phyloP scores from a whole-genome alignment of 805 yeast species.

The Starmerella tilneyi region DNA sequence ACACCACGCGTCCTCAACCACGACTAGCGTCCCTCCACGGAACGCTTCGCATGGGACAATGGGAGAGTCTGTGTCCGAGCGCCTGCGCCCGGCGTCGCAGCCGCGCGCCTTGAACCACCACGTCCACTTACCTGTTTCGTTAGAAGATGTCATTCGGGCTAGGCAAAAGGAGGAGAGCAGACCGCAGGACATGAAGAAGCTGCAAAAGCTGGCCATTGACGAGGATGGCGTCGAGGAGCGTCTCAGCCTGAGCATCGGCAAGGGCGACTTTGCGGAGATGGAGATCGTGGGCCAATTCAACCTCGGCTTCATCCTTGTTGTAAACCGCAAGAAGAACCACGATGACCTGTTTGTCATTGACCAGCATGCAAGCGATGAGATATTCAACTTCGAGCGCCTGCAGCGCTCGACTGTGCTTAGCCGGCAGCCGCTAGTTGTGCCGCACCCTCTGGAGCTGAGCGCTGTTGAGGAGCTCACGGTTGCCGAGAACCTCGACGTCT shows the following conservation, averaged over 20 bases:
- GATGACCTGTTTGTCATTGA: conserved; percentile 75
- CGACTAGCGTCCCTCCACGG: too few species aligned
- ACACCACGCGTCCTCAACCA: too few species aligned
- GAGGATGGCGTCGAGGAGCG: conserved; percentile 46
- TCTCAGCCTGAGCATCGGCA: conserved; percentile 52
- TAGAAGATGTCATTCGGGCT: conserved; percentile 11
- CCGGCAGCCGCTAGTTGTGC: conserved; percentile 59
- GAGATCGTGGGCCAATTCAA: conserved; percentile 85
- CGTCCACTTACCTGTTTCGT: conserved; percentile 20
- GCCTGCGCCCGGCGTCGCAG: conserved; percentile 5
- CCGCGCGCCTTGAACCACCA: conserved; percentile 17
- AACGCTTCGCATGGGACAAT: too few species aligned
- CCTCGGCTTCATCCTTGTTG: conserved; percentile 81
- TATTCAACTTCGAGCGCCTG: conserved; percentile 71
- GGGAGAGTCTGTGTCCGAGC: too few species aligned
- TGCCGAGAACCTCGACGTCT: conserved; percentile 46
- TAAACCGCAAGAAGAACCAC: conserved; percentile 32
- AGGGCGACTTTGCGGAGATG: conserved; percentile 67
- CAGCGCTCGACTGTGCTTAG: conserved; percentile 48
- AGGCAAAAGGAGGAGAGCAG: conserved; percentile 3
- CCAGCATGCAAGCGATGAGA: conserved; percentile 97
- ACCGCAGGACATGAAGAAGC: conserved; percentile 1
- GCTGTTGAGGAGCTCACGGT: conserved; percentile 70
- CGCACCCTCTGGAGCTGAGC: conserved; percentile 50
- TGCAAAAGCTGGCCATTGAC: conserved; percentile 33